These are phyloP conservation scores for Onygenales sp. DNA, from an alignment of 2,329 filamentous ascomycete species.

Conservation along the genomic window DNA sequence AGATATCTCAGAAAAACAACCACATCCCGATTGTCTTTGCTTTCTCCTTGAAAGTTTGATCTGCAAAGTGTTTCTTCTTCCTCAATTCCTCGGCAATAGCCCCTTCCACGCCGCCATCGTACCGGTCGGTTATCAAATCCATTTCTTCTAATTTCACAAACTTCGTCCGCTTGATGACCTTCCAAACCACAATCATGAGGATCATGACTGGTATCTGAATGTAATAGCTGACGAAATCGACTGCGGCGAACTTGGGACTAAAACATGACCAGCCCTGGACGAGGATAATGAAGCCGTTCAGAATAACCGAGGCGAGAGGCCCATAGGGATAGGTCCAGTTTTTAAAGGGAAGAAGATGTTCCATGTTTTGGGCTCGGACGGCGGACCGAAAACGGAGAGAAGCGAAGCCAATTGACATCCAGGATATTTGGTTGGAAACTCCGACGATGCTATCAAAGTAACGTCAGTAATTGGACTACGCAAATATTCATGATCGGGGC, in stretches of 20 bases:
- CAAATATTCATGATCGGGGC: not conserved
- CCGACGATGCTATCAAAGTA: slow-evolving; percentile 45
- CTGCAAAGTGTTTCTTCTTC: slow-evolving; percentile 13
- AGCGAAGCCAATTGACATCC: slow-evolving; percentile 53
- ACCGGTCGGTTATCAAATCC: slow-evolving; percentile 44
- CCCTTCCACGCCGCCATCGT: slow-evolving; percentile 17
- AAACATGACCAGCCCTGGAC: slow-evolving; percentile 54
- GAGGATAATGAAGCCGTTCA: slow-evolving; percentile 52
- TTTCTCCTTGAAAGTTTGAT: slow-evolving; percentile 14
- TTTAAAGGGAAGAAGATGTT: slow-evolving; percentile 53
- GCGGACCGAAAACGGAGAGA: slow-evolving; percentile 56
- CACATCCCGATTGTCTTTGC: slow-evolving; percentile 27
- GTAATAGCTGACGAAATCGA: slow-evolving; percentile 56
- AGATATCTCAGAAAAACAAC: slow-evolving; percentile 25
- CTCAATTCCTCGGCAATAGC: slow-evolving; percentile 19
- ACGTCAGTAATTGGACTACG: not conserved
- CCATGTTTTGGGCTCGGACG: slow-evolving; percentile 48
- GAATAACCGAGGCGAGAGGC: slow-evolving; percentile 45
- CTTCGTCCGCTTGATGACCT: slow-evolving; percentile 38
- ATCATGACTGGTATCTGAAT: slow-evolving; percentile 54
- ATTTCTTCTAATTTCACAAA: slow-evolving; percentile 38
- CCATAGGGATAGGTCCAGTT: slow-evolving; percentile 60
- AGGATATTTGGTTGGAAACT: slow-evolving; percentile 58
- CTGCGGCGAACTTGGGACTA: slow-evolving; percentile 47
- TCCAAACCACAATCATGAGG: slow-evolving; percentile 48